Conservation (phyloP, 208 protist species). For the Wallacemonas sp. region DNA sequence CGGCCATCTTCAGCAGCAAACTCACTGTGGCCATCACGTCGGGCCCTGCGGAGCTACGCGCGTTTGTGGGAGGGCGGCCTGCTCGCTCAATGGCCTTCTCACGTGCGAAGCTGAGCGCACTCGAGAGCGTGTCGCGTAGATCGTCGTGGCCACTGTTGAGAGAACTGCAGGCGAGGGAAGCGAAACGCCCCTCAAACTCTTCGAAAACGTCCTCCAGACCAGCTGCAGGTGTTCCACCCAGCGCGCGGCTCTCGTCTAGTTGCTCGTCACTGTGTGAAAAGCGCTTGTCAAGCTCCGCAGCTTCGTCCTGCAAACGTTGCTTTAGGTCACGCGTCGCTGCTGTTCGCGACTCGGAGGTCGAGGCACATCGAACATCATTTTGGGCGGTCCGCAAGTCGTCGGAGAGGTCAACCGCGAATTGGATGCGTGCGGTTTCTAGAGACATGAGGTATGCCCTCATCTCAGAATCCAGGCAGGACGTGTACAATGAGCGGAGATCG, state of each 20-base stretch:
- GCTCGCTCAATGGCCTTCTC: not conserved
- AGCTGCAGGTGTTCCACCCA: not conserved
- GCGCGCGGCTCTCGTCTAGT: no score
- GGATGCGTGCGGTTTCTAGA: not conserved
- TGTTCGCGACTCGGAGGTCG: not conserved
- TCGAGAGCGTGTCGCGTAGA: not conserved
- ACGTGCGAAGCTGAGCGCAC: slow-evolving; percentile 5
- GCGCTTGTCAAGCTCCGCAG: not conserved
- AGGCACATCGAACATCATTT: not conserved
- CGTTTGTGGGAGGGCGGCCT: not conserved
- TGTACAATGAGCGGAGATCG: not conserved
- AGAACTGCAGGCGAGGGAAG: not conserved
- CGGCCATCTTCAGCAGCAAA: slow-evolving; percentile 44
- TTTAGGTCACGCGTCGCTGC: not conserved
- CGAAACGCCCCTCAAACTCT: slow-evolving; percentile 1
- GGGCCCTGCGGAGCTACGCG: not conserved
- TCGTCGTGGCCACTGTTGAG: not conserved
- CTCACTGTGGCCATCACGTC: slow-evolving; percentile 19
- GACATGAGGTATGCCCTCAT: not conserved
- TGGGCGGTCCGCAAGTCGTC: slow-evolving; percentile 1
- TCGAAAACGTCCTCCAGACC: not conserved
- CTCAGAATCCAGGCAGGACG: not conserved
- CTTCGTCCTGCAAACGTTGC: not conserved
- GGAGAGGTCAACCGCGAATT: not conserved
- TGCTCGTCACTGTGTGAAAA: not conserved